These are phyloP conservation scores for Chaetomium cochliodes DNA, from an alignment of 495 filamentous ascomycete genomes.

Conservation along the genomic window DNA sequence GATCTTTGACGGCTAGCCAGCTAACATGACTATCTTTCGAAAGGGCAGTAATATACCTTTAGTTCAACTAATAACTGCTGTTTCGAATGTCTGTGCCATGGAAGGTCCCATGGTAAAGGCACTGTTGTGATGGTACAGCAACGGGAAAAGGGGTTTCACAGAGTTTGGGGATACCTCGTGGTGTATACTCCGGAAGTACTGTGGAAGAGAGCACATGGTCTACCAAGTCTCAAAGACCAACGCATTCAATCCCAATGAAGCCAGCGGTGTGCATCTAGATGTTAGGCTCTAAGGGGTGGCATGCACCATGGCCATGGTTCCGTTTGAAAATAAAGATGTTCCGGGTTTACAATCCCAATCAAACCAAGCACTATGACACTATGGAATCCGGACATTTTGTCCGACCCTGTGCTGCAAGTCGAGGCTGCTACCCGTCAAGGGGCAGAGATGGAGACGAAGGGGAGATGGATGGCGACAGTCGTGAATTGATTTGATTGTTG, in stretches of 20 bases:
- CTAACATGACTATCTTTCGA: background rate
- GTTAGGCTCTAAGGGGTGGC: too few relatives aligned
- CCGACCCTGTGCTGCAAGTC: too few relatives aligned
- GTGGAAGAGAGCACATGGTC: background rate
- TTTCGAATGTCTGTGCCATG: background rate
- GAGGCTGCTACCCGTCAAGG: too few relatives aligned
- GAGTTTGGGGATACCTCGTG: background rate
- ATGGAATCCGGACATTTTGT: background rate
- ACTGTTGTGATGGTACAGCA: background rate
- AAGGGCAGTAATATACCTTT: background rate
- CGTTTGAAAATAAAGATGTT: background rate
- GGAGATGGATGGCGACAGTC: too few relatives aligned
- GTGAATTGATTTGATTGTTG: too few relatives aligned
- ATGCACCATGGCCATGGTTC: too few relatives aligned
- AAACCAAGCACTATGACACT: background rate
- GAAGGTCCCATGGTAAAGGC: background rate
- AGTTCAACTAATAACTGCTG: background rate
- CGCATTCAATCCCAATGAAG: background rate
- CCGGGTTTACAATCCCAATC: background rate
- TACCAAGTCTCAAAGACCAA: background rate
- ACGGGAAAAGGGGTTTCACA: background rate
- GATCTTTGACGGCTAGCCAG: background rate
- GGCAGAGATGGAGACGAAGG: too few relatives aligned
- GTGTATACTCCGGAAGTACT: background rate
- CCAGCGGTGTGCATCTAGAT: background rate